Conservation (phyloP, 345 rosid genomes). For the Eucalyptus curtisii region DNA sequence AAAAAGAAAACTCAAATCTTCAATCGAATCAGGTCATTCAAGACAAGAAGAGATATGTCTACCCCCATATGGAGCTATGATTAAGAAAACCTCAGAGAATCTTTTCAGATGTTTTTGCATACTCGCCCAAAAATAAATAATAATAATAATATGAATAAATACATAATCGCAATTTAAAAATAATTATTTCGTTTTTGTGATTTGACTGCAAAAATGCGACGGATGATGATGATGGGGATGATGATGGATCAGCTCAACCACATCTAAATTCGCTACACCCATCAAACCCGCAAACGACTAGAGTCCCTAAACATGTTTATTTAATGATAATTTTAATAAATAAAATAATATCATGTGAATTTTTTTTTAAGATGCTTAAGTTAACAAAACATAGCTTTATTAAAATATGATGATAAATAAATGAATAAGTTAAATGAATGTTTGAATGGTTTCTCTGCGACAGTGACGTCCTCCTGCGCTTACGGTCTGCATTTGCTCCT, state of each 20-base stretch:
- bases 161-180: background rate
- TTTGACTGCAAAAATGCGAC: background rate
- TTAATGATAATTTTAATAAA: background rate
- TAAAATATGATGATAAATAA: background rate
- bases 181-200: background rate
- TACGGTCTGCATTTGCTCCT: background rate
- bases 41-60: background rate
- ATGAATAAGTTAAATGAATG: background rate
- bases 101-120: constrained; percentile 9
- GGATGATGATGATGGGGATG: constrained; percentile 1
- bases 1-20: background rate
- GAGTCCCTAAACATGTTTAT: background rate
- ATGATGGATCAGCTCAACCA: constrained; percentile 44
- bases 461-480: background rate
- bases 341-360: background rate
- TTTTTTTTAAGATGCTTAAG: background rate
- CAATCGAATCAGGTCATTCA: background rate
- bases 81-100: constrained; percentile 20
- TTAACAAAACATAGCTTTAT: background rate
- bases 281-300: constrained; percentile 5
- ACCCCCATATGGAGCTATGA: constrained; percentile 1
- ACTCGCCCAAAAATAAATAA: background rate
- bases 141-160: background rate
- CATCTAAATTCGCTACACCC: constrained; percentile 39
- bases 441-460: background rate